Conservation (phyloP, 768 basidiomycete species). For the Leccinum boreale region DNA sequence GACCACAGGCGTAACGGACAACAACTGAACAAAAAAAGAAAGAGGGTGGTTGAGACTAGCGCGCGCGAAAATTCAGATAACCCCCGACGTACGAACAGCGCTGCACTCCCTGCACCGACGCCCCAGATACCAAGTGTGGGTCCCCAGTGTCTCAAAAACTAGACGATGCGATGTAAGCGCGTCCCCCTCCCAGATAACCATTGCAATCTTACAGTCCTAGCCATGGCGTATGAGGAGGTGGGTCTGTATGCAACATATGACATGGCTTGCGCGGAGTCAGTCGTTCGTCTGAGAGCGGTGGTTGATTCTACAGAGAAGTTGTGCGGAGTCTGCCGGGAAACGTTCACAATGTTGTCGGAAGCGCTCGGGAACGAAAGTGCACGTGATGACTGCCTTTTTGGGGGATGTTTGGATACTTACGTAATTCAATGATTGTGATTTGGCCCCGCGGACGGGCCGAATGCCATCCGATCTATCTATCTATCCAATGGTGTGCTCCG, state of each 20-base stretch:
- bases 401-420: too few species aligned
- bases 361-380: conserved; percentile 12
- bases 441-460: not conserved
- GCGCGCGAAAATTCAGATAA: not conserved
- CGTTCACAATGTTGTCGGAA: conserved; percentile 2
- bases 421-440: too few species aligned
- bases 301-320: not conserved
- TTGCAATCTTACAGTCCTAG: conserved; percentile 36
- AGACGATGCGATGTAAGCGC: not conserved
- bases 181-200: not conserved
- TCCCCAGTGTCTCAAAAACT: conserved; percentile 59
- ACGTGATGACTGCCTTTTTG: conserved; percentile 10
- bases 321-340: not conserved
- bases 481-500: too few species aligned
- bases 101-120: conserved; percentile 61
- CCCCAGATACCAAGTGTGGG: conserved; percentile 69
- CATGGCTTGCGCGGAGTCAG: conserved; percentile 31
- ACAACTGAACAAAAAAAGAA: conserved; percentile 44
- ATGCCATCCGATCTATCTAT: not conserved
- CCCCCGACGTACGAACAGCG: conserved; percentile 51
- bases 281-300: not conserved
- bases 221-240: conserved; percentile 36
- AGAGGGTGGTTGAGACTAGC: not conserved
- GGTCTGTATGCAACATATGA: conserved; percentile 39
- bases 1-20: conserved; percentile 84